Conservation (phyloP, 805 yeast genomes). For the Danielia oregonensis region DNA sequence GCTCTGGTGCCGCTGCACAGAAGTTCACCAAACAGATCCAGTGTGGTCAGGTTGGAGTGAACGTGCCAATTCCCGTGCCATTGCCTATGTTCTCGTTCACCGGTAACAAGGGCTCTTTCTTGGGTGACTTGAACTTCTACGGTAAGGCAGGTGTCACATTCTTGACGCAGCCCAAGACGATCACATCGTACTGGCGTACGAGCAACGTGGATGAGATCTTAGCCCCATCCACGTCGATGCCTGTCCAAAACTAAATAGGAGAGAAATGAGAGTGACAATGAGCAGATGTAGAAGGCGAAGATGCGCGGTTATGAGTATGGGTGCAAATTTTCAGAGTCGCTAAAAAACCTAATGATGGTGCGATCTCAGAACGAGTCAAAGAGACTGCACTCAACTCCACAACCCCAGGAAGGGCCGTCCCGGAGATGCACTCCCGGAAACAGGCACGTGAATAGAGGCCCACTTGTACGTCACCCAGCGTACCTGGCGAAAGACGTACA, state of each 20-base stretch:
- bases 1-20: constrained; percentile 66
- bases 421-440: too few relatives aligned
- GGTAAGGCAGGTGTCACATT: constrained; percentile 73
- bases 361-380: too few relatives aligned
- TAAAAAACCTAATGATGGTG: too few relatives aligned
- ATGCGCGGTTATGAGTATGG: too few relatives aligned
- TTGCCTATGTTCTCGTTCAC: constrained; percentile 80
- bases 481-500: too few relatives aligned
- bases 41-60: constrained; percentile 75
- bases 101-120: constrained; percentile 70
- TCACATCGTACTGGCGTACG: constrained; percentile 64
- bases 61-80: constrained; percentile 79
- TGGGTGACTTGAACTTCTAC: constrained; percentile 76
- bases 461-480: too few relatives aligned
- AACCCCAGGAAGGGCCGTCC: too few relatives aligned
- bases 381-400: too few relatives aligned
- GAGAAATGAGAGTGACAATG: too few relatives aligned
- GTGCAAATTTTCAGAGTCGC: too few relatives aligned
- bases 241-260: constrained; percentile 47
- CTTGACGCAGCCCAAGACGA: constrained; percentile 72
- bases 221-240: constrained; percentile 65
- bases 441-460: too few relatives aligned
- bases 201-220: constrained; percentile 43
- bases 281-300: too few relatives aligned
- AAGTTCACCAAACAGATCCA: constrained; percentile 65